A percentile compares a stretch with the other conserved stretches of the same genome.
These are phyloP conservation scores for Blastobotrys ciferrii DNA, from an alignment of 1,139 yeast genomes.

Conservation along the genomic window DNA sequence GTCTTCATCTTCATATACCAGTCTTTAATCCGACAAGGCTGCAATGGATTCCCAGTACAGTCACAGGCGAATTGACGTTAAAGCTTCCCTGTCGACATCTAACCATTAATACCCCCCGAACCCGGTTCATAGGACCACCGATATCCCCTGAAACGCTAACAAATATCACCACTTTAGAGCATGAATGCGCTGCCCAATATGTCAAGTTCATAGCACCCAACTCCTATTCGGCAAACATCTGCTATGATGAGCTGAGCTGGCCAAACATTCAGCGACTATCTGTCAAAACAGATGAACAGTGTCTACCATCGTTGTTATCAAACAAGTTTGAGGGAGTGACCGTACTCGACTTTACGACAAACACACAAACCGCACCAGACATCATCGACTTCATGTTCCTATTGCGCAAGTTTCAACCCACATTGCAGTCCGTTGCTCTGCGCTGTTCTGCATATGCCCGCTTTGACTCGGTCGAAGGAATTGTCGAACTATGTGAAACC, in stretches of 20 bases:
- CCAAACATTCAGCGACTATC: background rate
- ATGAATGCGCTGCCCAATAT: background rate
- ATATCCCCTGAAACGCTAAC: background rate
- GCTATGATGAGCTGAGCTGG: background rate
- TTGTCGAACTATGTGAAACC: background rate
- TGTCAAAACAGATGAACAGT: background rate
- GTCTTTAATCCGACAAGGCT: background rate
- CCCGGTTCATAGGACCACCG: background rate
- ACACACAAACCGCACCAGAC: background rate
- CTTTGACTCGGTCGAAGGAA: constrained; percentile 1
- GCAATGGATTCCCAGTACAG: background rate
- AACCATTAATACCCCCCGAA: background rate
- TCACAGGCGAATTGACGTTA: background rate
- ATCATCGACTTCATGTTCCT: background rate
- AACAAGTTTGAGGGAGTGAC: background rate
- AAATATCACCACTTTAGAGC: background rate
- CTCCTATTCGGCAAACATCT: background rate
- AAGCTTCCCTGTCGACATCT: background rate
- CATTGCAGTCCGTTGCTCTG: background rate
- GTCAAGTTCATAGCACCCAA: background rate
- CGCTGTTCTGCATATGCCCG: background rate
- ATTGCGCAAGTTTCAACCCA: background rate
- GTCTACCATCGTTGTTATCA: background rate
- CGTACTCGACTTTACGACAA: background rate
- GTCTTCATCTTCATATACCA: background rate